These are phyloP conservation scores for Picocystis salinarum DNA, from an alignment of 139 green algal genomes.

Conservation along the genomic window DNA sequence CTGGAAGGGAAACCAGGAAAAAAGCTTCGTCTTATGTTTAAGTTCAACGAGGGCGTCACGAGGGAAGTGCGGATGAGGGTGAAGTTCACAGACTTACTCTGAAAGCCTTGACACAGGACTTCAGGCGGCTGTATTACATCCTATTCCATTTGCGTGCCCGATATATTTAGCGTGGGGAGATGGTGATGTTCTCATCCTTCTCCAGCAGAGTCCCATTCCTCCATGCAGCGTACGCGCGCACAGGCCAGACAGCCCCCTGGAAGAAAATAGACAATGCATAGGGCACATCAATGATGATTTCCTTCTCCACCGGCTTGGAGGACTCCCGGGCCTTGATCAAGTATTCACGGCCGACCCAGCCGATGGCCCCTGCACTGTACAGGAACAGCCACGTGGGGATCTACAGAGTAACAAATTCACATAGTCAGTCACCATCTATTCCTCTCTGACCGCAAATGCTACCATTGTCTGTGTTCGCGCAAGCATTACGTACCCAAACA, in stretches of 20 bases:
- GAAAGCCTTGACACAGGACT: no score
- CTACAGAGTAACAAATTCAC: no score
- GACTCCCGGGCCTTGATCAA: conserved; percentile 22
- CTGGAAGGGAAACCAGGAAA: background rate
- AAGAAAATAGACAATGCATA: conserved; percentile 46
- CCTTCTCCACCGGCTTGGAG: conserved; percentile 69
- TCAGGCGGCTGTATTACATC: no score
- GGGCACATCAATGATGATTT: conserved; percentile 97
- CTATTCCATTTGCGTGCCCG: background rate
- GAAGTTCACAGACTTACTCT: conserved; percentile 50
- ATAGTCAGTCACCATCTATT: background rate
- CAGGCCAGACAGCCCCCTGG: conserved; percentile 56
- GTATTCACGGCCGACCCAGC: conserved; percentile 82
- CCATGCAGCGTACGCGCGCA: conserved; percentile 49
- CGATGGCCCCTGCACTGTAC: conserved; percentile 94
- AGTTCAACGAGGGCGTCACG: conserved; percentile 82
- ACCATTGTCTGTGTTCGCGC: background rate
- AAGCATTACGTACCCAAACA: conserved; percentile 49
- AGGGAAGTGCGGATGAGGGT: conserved; percentile 75
- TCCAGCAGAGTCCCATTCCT: conserved; percentile 51
- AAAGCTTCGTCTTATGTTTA: conserved; percentile 45
- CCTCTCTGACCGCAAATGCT: background rate
- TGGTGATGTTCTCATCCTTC: conserved; percentile 77
- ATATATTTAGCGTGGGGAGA: conserved; percentile 54
- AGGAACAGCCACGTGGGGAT: conserved; percentile 91